Base-by-base conservation (phyloP, 225 moss, liverwort and hornwort species). In the Physcomitrellopsis africana region DNA sequence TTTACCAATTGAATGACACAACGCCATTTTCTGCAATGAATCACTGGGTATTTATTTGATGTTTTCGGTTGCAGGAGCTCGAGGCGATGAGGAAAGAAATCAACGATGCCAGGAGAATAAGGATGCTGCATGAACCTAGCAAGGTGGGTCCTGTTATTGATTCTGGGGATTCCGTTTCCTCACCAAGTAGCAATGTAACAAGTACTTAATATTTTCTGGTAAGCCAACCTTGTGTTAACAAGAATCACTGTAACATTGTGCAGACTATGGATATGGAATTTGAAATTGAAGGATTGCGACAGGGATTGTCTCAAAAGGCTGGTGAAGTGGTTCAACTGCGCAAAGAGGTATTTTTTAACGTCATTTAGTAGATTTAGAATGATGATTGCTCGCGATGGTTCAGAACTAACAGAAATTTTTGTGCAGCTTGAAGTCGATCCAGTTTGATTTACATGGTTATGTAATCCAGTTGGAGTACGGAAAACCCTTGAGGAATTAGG, bases 221-320 rank as follows among this genome's bases (percentile, higher is more conserved):
- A 22, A 59, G 23, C 54, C 48, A 41, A 69, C 19, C 18, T 53
- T 41, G 19, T 48, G 19, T 63, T 74, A 67, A 4, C 32, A 7
- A 37, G 4, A 37, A 37, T 37, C 0, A 37, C 7, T 37, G 32
- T 37, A 7, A 4, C 4, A 18, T 47, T 72, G 67, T 45, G 72
- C 84, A 92, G 89, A 83, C 86, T 8, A 94, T 86, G 89, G 94
- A 92, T 26, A 96, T 92, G 96, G 94, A 96, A 82, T 89, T 90
- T 48, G 89, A 94, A 72, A 92, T 94, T 54, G 83, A 85, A 66
- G 86, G 86, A n/a, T 80, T 96, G 84, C 89, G 89, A 69, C 85
- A 87, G 76, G 89, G 92, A 45, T 78, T 94, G 74, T 77, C 80
- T 18, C 87, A 90, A 52, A 94, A 91, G 77, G 80, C 88, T 59